Conservation (phyloP, 2,329 filamentous ascomycete species). For the Cercospora sojina region DNA sequence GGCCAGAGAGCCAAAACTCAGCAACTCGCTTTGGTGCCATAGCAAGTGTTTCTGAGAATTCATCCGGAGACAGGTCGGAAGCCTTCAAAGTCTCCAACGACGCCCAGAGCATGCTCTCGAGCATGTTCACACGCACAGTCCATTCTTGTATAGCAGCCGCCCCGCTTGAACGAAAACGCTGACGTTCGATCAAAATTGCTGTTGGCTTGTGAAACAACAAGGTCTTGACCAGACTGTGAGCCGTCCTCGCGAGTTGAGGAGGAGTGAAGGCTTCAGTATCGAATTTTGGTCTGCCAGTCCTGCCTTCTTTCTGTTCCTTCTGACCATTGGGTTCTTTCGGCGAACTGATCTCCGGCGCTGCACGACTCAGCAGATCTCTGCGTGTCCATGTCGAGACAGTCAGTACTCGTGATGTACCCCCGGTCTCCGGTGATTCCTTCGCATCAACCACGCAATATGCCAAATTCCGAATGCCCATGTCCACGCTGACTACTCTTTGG, state of each 20-base stretch:
- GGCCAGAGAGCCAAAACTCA: conserved; percentile 52
- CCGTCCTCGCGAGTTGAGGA: conserved; percentile 53
- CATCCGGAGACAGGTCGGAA: conserved; percentile 38
- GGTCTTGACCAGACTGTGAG: conserved; percentile 54
- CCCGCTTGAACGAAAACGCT: conserved; percentile 64
- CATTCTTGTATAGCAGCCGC: conserved; percentile 70
- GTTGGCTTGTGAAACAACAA: conserved; percentile 59
- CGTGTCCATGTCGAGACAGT: conserved; percentile 42
- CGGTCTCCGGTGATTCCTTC: neutral
- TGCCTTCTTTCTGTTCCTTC: neutral
- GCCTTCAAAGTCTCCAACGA: conserved; percentile 58
- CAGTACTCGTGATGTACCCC: conserved; percentile 16
- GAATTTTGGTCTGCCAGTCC: conserved; percentile 7
- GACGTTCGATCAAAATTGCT: conserved; percentile 68
- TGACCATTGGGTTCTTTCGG: neutral
- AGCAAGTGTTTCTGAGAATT: conserved; percentile 45
- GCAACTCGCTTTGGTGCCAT: conserved; percentile 57
- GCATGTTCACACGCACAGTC: conserved; percentile 77
- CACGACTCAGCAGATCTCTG: conserved; percentile 32
- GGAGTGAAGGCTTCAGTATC: conserved; percentile 43
- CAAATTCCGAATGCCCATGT: conserved; percentile 81
- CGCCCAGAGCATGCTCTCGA: conserved; percentile 79
- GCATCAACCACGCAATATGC: conserved; percentile 62
- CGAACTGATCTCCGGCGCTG: neutral
- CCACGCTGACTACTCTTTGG: conserved; percentile 68